These are phyloP conservation scores for Colletotrichum sp. DNA, from an alignment of 2,329 filamentous ascomycete species.

Conservation along the genomic window DNA sequence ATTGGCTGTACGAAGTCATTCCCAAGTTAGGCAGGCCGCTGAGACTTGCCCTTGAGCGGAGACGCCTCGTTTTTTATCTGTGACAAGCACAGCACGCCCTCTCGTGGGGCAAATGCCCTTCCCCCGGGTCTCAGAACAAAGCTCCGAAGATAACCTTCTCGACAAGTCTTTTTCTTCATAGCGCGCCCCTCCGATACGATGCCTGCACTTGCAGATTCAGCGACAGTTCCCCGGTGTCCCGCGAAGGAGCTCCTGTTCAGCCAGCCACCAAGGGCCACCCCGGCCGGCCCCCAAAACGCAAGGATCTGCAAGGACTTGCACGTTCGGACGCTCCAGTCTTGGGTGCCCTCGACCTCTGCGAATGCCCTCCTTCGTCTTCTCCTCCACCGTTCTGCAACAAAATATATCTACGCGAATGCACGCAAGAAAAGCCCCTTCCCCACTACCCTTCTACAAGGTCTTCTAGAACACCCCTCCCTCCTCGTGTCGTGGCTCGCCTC, in stretches of 20 bases:
- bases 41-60: not conserved
- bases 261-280: not conserved
- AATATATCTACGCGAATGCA: conserved; percentile 10
- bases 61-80: conserved; percentile 1
- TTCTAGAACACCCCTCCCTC: conserved; percentile 5
- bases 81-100: not conserved
- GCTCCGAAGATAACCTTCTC: conserved; percentile 16
- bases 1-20: not conserved
- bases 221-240: not conserved
- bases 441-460: not conserved
- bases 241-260: not conserved
- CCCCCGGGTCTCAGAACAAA: conserved; percentile 7
- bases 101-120: not conserved
- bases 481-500: not conserved
- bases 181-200: not conserved
- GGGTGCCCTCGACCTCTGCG: not conserved
- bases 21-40: not conserved
- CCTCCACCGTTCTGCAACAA: conserved; percentile 12
- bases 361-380: not conserved
- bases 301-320: not conserved
- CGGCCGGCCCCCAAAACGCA: not conserved
- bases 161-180: not conserved
- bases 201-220: conserved; percentile 7
- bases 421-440: conserved; percentile 4
- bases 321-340: not conserved